A percentile compares a stretch with the other conserved stretches of the same genome.
Conservation (phyloP, 306 rosid species). For the Pterocarpus santalinus region DNA sequence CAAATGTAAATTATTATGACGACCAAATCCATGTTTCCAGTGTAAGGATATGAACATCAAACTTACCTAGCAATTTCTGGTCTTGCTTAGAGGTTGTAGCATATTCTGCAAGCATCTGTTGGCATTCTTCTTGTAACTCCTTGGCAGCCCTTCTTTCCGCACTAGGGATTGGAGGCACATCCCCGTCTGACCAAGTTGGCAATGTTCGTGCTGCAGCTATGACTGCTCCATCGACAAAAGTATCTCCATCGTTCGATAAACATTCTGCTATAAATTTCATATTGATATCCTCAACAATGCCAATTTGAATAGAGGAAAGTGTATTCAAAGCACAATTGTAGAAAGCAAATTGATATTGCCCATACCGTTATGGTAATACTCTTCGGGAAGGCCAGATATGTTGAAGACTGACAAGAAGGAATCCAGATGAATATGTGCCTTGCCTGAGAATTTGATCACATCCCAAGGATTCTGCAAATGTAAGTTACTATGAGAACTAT, state of each 20-base stretch:
- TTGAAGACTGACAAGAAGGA: constrained; percentile 92
- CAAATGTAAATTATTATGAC: constrained; percentile 25
- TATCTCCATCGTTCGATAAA: constrained; percentile 64
- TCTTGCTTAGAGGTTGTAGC: constrained; percentile 79
- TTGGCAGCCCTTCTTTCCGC: constrained; percentile 78
- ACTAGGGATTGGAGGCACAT: constrained; percentile 86
- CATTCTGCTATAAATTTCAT: constrained; percentile 59
- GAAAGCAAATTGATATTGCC: constrained; percentile 34
- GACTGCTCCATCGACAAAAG: constrained; percentile 89
- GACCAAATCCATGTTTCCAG: neutral
- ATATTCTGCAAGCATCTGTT: constrained; percentile 65
- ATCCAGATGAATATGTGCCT: constrained; percentile 85
- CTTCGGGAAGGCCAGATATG: constrained; percentile 88
- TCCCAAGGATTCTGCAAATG: constrained; percentile 94
- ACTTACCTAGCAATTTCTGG: constrained; percentile 73
- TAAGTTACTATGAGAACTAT: constrained; percentile 33
- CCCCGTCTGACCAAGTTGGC: constrained; percentile 92
- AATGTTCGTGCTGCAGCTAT: constrained; percentile 88
- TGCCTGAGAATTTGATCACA: constrained; percentile 77
- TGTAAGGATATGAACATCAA: constrained; percentile 10
- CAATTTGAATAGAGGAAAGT: constrained; percentile 18
- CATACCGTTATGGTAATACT: constrained; percentile 85
- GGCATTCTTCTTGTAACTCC: constrained; percentile 82
- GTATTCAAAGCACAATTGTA: neutral
- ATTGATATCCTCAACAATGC: constrained; percentile 25